Evolutionary conservation across 306 rosid genomes (phyloP), one percentile per base, ranked within the genome.

Genomic region (Castanospermum australe): DNA sequence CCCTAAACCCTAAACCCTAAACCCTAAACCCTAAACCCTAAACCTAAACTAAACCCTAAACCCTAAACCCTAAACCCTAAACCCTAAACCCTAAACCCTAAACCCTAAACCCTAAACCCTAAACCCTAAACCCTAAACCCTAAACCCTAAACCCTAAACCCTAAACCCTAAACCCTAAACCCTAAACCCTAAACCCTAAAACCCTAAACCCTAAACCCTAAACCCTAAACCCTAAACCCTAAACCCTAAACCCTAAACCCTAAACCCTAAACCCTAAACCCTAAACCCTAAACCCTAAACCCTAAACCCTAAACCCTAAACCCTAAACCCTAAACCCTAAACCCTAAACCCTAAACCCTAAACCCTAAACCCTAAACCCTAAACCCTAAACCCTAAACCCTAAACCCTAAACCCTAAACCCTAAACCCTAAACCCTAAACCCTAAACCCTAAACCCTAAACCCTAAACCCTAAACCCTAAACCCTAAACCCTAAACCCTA

Each of bases 81-180:
- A 59, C 70, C 57, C 41, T 24, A 59, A 60, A 59, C 79, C 79
- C 71, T 59, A 75, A 75, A 25, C 79, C 79, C 41, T 4, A 64
- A 64, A 8, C 47, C 70, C 11, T 1, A 64, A 64, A 1, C 70
- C 70, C 25, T 14, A 38, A 75, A 35, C 52, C 79, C 70, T 36
- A 35, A 73, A 55, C 52, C 67, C 66, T 51, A 55, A 55, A 55
- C 78, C 79, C 28, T 44, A 59, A 75, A 60, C 59, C 70, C 69
- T 60, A 75, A 75, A 57, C 79, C 79, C 57, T 38, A 75, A 75
- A 41, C 68, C 79, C 79, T 60, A 75, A 39, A 38, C 79, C 55
- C 55, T 36, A 74, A 74, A 74, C 79, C 68, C 39, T 35, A 74
- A 74, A 57, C 67, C 67, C 79, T 57, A 74, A 74, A 74, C 79